Conservation (phyloP, 352 stramenopile genomes). For the Aphanomyces cochlioides region DNA sequence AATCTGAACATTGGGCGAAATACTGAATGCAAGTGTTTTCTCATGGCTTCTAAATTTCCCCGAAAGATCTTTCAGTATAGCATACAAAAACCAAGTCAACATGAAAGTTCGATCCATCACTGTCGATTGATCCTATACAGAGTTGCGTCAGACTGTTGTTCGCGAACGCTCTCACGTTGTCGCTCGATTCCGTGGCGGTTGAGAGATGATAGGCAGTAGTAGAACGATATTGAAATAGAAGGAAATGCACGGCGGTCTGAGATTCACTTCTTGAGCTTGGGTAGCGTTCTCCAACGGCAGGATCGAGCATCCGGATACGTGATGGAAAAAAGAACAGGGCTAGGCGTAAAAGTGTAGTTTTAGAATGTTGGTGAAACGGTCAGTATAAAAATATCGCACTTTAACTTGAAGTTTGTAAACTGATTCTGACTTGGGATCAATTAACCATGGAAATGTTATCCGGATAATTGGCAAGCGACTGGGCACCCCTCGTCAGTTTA, state of each 20-base stretch:
- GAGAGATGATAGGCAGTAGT: too few relatives aligned
- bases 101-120: not conserved
- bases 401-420: not conserved
- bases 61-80: not conserved
- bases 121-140: not conserved
- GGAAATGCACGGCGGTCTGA: not conserved
- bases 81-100: not conserved
- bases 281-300: too few relatives aligned
- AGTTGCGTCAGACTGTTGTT: too few relatives aligned
- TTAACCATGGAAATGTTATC: conserved; percentile 17
- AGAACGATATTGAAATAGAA: too few relatives aligned
- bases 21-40: not conserved
- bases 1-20: not conserved
- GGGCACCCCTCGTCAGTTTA: conserved; percentile 13
- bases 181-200: too few relatives aligned
- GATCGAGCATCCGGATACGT: not conserved
- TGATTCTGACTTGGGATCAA: too few relatives aligned
- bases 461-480: conserved; percentile 12
- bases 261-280: too few relatives aligned
- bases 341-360: not conserved
- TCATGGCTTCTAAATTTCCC: too few relatives aligned
- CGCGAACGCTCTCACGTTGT: not conserved
- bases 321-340: not conserved
- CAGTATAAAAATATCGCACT: not conserved
- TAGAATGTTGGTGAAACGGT: not conserved